Base-by-base conservation (phyloP, 2,329 filamentous ascomycete genomes). In the Penicillium sp. region DNA sequence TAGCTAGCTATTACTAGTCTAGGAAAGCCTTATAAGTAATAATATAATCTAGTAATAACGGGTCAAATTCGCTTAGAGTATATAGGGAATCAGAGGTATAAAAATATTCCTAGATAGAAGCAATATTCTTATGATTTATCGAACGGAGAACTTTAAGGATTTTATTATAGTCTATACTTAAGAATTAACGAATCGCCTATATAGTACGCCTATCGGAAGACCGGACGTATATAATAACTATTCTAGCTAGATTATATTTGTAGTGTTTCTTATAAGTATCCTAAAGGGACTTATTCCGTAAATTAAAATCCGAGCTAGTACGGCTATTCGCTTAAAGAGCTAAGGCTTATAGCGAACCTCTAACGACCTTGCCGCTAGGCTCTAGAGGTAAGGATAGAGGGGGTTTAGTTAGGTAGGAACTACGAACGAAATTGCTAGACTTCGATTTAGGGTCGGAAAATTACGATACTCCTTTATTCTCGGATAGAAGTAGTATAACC, bases 231-330 rank as follows among this genome's bases (percentile, higher is more conserved):
- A 67, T 38, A 43, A 48, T 31, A 50, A 68, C 52, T 31, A 39
- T 53, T 2, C 62, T 51, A 33, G 62, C 60, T 45, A 68, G 57
- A 47, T 67, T 52, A 48, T 57, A 68, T 41, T 61, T 49, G 27
- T 66, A 70, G 49, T 57, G 47, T 45, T 59, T 60, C 31, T 62
- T 49, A 31, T 61, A 68, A 41, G 59, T 66, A n/a, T 68, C 58
- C 62, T 41, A 68, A 9, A 59, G 19, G 12, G 4, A 33, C 31
- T 33, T 1, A 1, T 33, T 33, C 31, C 1, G 1, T 13, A 33
- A 12, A 33, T 33, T 33, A 13, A 33, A 33, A 12, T 33, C 12
- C 10, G 31, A 33, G 12, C 12, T 13, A 33, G 31, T 12, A 33
- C 1, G 2, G 31, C 31, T 33, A 5, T 33, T 33, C 5, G 5